Conservation (phyloP, 352 stramenopile species). For the Phytophthora sojae region DNA sequence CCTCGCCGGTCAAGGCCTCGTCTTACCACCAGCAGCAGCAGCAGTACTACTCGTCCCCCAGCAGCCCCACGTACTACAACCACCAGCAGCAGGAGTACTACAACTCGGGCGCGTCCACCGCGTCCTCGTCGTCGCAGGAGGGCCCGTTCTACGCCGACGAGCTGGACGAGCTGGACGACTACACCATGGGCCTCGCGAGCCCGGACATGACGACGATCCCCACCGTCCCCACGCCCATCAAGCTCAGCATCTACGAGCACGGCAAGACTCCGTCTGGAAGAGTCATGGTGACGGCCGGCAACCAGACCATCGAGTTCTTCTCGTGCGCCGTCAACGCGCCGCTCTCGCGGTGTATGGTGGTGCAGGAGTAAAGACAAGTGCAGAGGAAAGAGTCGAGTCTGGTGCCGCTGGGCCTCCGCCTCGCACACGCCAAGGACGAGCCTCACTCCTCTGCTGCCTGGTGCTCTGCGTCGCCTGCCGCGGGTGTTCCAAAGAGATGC, state of each 20-base stretch:
- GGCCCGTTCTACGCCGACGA: constrained; percentile 78
- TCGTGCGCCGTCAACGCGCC: constrained; percentile 81
- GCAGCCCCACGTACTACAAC: constrained; percentile 55
- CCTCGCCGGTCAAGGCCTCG: constrained; percentile 46
- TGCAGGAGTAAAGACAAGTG: constrained; percentile 53
- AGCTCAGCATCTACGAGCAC: constrained; percentile 77
- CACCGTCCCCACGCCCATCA: constrained; percentile 73
- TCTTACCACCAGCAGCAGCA: constrained; percentile 37
- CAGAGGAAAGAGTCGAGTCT: constrained; percentile 7
- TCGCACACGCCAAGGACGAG: constrained; percentile 17
- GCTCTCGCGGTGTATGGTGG: constrained; percentile 66
- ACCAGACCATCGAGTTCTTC: constrained; percentile 91
- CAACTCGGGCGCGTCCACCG: constrained; percentile 76
- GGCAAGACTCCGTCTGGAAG: constrained; percentile 82
- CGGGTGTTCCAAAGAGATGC: constrained; percentile 25
- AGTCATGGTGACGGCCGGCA: constrained; percentile 77
- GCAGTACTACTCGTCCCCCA: constrained; percentile 56
- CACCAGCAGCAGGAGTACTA: constrained; percentile 72
- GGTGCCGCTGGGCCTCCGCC: background rate
- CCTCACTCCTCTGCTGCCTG: constrained; percentile 4
- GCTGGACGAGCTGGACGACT: constrained; percentile 77
- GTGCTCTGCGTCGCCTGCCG: constrained; percentile 28
- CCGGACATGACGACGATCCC: constrained; percentile 83
- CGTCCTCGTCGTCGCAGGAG: constrained; percentile 82
- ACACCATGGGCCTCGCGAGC: constrained; percentile 54